Evolutionary conservation across 805 yeast genomes (phyloP).

Genomic region (Helenozyma rhizophorensis): DNA sequence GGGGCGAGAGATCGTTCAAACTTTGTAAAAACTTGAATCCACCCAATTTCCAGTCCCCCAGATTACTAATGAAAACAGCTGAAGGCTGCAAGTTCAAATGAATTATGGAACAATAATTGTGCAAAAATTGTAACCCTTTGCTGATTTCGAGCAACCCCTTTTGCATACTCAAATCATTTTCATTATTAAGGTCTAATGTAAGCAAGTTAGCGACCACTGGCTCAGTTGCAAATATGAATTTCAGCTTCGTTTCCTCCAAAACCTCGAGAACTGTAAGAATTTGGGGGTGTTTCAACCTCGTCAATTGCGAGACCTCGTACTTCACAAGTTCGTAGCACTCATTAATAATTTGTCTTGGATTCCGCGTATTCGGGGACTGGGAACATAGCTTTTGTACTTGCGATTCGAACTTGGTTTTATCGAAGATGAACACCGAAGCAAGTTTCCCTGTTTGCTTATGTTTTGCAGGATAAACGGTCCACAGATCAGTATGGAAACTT

Average conservation of each 20-base stretch:
- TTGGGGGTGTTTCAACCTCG: constrained; percentile 87
- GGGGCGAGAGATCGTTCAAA: constrained; percentile 45
- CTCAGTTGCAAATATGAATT: constrained; percentile 82
- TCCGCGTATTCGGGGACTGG: constrained; percentile 29
- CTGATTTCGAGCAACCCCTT: constrained; percentile 79
- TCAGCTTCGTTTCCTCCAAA: constrained; percentile 75
- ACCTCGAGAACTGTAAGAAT: constrained; percentile 82
- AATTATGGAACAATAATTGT: constrained; percentile 65
- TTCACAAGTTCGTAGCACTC: constrained; percentile 65
- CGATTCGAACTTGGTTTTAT: constrained; percentile 68
- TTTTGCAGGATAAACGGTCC: constrained; percentile 85
- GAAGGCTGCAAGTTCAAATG: constrained; percentile 78
- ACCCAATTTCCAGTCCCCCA: constrained; percentile 90
- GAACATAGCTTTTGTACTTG: constrained; percentile 38
- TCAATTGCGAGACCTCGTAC: constrained; percentile 63
- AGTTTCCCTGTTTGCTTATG: constrained; percentile 54
- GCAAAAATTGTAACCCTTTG: constrained; percentile 78
- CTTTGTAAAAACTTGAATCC: constrained; percentile 57
- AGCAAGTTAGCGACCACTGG: constrained; percentile 56
- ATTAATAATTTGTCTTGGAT: constrained; percentile 48
- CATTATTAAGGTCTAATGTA: constrained; percentile 27
- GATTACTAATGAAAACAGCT: constrained; percentile 70
- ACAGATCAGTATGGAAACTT: constrained; percentile 69
- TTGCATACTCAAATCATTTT: constrained; percentile 70
- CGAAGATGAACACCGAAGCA: constrained; percentile 84